phyloP scores from a whole-genome alignment of 2,329 filamentous ascomycete genomes.

The Talaromyces sp. region DNA sequence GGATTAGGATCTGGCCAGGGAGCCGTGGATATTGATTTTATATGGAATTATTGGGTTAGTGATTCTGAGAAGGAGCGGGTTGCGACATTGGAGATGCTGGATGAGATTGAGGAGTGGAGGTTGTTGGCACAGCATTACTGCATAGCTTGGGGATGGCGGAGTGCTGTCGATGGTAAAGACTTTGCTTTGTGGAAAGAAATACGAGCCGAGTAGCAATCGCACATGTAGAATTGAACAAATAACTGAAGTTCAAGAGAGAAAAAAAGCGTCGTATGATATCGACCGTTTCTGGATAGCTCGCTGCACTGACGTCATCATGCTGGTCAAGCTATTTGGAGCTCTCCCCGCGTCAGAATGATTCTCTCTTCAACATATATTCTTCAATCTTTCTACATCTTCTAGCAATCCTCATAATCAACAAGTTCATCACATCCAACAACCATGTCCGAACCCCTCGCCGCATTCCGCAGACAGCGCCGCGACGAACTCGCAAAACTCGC shows the following conservation, averaged over 20 bases:
- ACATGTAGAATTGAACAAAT: background rate
- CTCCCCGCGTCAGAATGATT: background rate
- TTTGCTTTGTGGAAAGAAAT: background rate
- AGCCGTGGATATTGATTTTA: slow-evolving; percentile 58
- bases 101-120: slow-evolving; percentile 93
- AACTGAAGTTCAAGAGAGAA: background rate
- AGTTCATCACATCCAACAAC: background rate
- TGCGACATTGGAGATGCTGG: slow-evolving; percentile 74
- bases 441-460: slow-evolving; percentile 43
- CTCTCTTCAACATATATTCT: slow-evolving; percentile 19
- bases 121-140: slow-evolving; percentile 84
- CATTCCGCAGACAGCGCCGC: slow-evolving; percentile 43
- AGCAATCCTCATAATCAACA: background rate
- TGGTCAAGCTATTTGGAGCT: background rate
- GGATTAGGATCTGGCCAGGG: slow-evolving; percentile 58
- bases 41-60: slow-evolving; percentile 72
- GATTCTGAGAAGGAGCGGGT: slow-evolving; percentile 71
- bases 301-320: slow-evolving; percentile 6
- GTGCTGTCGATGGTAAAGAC: slow-evolving; percentile 22
- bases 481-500: slow-evolving; percentile 53
- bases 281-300: no score
- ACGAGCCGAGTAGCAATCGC: background rate
- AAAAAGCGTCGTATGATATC: no score
- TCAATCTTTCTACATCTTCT: background rate
- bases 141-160: slow-evolving; percentile 80